These are phyloP conservation scores for Bocquillonia castaneifolia DNA, from an alignment of 441 rosid species.

Conservation along the genomic window DNA sequence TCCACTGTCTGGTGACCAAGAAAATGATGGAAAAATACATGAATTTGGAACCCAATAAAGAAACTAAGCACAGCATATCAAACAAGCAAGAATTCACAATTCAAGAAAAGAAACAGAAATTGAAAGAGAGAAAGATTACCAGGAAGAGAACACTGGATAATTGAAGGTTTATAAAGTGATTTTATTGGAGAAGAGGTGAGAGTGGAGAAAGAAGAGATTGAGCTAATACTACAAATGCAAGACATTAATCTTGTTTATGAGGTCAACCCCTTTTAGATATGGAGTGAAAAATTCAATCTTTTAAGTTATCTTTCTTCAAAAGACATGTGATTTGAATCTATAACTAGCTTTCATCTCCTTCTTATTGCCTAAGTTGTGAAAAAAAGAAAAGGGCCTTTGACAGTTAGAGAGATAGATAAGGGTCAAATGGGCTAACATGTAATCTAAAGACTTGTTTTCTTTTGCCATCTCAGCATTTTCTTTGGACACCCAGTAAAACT, in stretches of 20 bases:
- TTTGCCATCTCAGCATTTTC: constrained; percentile 20
- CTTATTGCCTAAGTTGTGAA: background rate
- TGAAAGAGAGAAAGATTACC: constrained; percentile 29
- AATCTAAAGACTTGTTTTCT: constrained; percentile 14
- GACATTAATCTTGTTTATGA: constrained; percentile 36
- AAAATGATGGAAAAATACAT: background rate
- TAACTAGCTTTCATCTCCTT: background rate
- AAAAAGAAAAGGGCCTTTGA: background rate
- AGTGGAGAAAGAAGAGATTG: constrained; percentile 40
- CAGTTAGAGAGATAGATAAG: constrained; percentile 28
- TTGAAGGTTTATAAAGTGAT: constrained; percentile 34
- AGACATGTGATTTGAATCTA: background rate
- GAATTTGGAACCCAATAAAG: background rate
- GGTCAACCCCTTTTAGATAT: background rate
- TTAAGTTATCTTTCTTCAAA: background rate
- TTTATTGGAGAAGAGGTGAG: constrained; percentile 34
- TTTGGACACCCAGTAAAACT: too few relatives aligned
- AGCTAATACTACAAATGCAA: constrained; percentile 32
- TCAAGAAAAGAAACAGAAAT: background rate
- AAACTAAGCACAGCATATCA: background rate
- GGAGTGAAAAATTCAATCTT: constrained; percentile 7
- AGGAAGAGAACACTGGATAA: constrained; percentile 49
- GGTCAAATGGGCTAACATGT: constrained; percentile 18
- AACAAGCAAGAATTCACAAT: background rate
- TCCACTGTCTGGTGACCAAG: background rate